Base-by-base conservation (phyloP, 2,329 filamentous ascomycete species). In the Phialophora macrospora region DNA sequence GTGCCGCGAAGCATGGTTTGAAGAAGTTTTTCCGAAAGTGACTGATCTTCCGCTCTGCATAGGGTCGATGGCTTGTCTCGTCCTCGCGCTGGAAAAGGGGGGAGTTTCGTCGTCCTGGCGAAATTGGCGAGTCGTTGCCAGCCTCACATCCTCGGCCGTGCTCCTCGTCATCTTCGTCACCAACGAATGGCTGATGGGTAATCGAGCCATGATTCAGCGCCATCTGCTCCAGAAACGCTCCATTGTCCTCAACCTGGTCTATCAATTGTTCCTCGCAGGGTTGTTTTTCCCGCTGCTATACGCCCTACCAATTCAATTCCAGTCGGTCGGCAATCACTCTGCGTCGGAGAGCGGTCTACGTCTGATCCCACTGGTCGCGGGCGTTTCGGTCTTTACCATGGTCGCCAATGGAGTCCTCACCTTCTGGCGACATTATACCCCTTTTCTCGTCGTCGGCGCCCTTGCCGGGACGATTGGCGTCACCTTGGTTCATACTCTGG, bases 281-380 rank as follows among this genome's bases (percentile, higher is more conserved):
- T 55, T 68, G n/a, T 78, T 74, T 52, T 74, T 78, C 57, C 75
- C 78, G 17, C 55, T 77, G 2, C 66, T 80, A 14, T 82, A 80
- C 71, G 81, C 79, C 66, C 70, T 82, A 0, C 80, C 80, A 7
- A 79, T 83, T 26, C 82, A 81, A 68, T 83, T 83, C 72, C 81
- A 83, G 69, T 73, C 75, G 1, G 72, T 82, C 14, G 67, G 72
- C 20, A 73, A 74, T 55, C 71, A 71, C 9, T 73, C 69, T 12
- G 73, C 80, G 0, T 72, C 74, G 14, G 48, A 70, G 30, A 77
- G 74, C 5, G 80, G 80, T 8, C 70, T 83, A 4, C 72, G 73
- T 17, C 79, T 79, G 56, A 68, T 82, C 9, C 76, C 80, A 8
- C 65, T 80, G 5, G 74, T 82, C 3, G 58, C 83, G 3, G 72